A percentile compares a stretch with the other conserved stretches of the same genome.
These are phyloP conservation scores for Lagenidium sp. DNA, from an alignment of 352 stramenopile species.

Conservation along the genomic window DNA sequence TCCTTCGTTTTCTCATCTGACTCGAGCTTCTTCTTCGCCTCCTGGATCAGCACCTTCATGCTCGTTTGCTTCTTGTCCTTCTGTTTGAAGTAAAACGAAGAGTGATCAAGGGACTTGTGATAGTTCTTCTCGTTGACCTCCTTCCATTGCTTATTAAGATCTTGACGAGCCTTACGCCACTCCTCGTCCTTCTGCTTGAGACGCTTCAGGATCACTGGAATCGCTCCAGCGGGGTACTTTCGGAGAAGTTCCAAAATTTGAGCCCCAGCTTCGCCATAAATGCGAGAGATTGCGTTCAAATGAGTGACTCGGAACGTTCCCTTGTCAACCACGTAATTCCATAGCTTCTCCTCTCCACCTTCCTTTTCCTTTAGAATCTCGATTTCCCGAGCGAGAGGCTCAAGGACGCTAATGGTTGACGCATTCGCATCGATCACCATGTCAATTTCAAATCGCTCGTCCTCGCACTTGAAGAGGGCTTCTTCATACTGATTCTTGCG, in stretches of 20 bases:
- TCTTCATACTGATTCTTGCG: constrained; percentile 99
- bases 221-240: constrained; percentile 94
- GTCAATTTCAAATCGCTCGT: constrained; percentile 94
- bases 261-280: constrained; percentile 94
- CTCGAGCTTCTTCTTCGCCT: constrained; percentile 81
- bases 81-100: constrained; percentile 98
- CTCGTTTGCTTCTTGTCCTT: constrained; percentile 97
- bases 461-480: constrained; percentile 98
- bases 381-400: constrained; percentile 95
- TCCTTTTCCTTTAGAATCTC: constrained; percentile 70
- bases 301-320: constrained; percentile 93
- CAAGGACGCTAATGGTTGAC: constrained; percentile 91
- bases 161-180: constrained; percentile 89
- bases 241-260: constrained; percentile 92
- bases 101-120: constrained; percentile 98
- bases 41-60: constrained; percentile 90
- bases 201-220: constrained; percentile 97
- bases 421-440: constrained; percentile 97
- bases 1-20: constrained; percentile 33
- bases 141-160: constrained; percentile 97
- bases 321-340: constrained; percentile 93
- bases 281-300: constrained; percentile 96
- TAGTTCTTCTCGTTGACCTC: constrained; percentile 98
- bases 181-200: constrained; percentile 98
- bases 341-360: constrained; percentile 55